Base-by-base conservation (phyloP, 352 stramenopile species). In the Globisporangium echinulatum region DNA sequence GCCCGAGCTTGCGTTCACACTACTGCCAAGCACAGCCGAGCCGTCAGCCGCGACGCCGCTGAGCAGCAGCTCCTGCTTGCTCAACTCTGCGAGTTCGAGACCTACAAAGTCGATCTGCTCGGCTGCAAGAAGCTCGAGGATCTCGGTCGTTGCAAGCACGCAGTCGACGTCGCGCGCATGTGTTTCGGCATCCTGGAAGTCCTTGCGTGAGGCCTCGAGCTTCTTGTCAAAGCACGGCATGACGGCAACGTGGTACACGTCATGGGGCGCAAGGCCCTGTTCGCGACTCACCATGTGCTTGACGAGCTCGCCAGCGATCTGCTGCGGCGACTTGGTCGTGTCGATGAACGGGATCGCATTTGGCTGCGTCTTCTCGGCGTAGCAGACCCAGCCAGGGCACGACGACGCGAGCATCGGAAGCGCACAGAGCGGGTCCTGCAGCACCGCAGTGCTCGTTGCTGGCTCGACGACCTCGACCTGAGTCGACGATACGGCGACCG, bases 191-290 rank as follows among this genome's bases (percentile, higher is more conserved):
- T 88, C 79, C 25, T 89, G 54, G 57, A 96, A 96, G 65, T 95
- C 79, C 61, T 95, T 96, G 7, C 96, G 87, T 10, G 92, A 97
- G 0, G 96, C 96, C 74, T 99, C 97, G 7, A 99, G 76, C 67
- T 99, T 99, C 78, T 99, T 99, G 70, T 99, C 97, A 64, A 98
- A 97, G 82, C 97, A 99, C 39, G 97, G 96, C 96, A 99, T 98
- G 43, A 99, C 79, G 2, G 95, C 92, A 55, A 97, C 90, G 74
- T 98, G 90, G 69, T 97, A 98, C 7, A 98, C 84, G 42, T 96
- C 74, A 36, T 63, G 73, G 10, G 77, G 62, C 0, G 55, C 43
- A 37, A 88, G 46, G 7, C 70, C 71, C 44, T 85, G 73, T 42
- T 93, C 83, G n/a, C 75, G 58, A 51, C 75, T 74, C 7, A 93